Conservation (phyloP, 768 basidiomycete genomes). For the Agaricus bisporus region DNA sequence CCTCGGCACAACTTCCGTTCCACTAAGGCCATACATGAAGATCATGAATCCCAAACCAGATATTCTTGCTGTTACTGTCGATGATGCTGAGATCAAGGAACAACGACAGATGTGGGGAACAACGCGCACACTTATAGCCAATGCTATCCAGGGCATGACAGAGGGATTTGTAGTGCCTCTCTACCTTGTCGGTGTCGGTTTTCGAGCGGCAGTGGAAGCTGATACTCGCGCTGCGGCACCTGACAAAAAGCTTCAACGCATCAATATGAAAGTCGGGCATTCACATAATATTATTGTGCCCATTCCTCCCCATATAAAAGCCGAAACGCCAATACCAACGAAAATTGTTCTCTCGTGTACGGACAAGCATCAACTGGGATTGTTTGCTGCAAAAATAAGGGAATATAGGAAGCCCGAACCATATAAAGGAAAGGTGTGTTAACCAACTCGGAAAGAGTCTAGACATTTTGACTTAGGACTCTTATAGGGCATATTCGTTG, state of each 20-base stretch:
- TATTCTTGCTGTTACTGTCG: constrained; percentile 45
- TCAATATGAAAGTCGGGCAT: constrained; percentile 91
- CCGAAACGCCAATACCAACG: constrained; percentile 75
- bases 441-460: background rate
- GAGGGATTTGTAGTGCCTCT: constrained; percentile 80
- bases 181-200: constrained; percentile 92
- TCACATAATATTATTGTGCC: constrained; percentile 83
- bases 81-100: constrained; percentile 60
- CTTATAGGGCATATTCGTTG: constrained; percentile 84
- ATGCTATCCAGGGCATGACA: constrained; percentile 87
- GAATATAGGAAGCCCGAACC: constrained; percentile 88
- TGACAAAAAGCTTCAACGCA: constrained; percentile 55
- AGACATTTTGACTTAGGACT: background rate
- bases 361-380: constrained; percentile 83
- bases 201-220: constrained; percentile 80
- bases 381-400: constrained; percentile 84
- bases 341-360: constrained; percentile 78
- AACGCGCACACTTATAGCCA: constrained; percentile 82
- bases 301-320: constrained; percentile 77
- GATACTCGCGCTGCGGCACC: constrained; percentile 59
- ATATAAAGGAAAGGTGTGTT: constrained; percentile 92
- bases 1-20: constrained; percentile 39
- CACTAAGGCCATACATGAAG: constrained; percentile 41
- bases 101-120: constrained; percentile 96
- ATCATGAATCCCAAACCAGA: constrained; percentile 33